Evolutionary conservation across 345 rosid species (phyloP), one percentile per base, ranked within the genome.

Genomic region (Trapa incisa): DNA sequence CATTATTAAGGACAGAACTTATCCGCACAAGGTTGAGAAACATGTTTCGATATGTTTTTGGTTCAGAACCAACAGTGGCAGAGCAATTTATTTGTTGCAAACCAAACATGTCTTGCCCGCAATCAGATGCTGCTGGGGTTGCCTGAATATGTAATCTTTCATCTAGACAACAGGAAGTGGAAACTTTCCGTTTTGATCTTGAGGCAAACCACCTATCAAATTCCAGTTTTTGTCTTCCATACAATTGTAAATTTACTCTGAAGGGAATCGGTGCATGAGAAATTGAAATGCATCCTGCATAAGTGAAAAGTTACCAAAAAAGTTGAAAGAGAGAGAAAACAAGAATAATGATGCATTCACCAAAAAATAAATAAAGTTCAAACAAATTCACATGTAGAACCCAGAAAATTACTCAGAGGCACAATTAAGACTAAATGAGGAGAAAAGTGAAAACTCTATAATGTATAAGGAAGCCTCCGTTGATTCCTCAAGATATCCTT

Each of bases 1-100:
- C 85, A 74, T 75, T 78, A 70, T 83, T 88, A 43, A 88, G 65
- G 39, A 93, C 88, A 50, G 98, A 88, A 71, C 93, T 78, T 42
- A 86, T 67, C 16, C 85, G 87, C 50, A 83, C 90, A 56, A 89
- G 79, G 73, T 83, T 77, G 72, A 93, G 83, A 77, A 88, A 93
- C 77, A 94, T 87, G 70, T 90, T 89, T 61, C 68, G 77, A 81
- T 79, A 93, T 77, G 76, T 79, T 75, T 77, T 88, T 35, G 86
- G 85, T 76, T 68, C 71, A 3, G 65, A 68, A 47, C 47, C 70
- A 56, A 65, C 64, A 50, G 66, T 29, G 57, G 69, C 80, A 75
- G 64, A 61, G 50, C 69, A 68, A 62, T 47, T 71, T 60, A 61
- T 72, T 65, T 73, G 77, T 39, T 57, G 67, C 65, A 69, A 66